Percentiles rank a stretch among this genome's conserved stretches.
phyloP scores from a whole-genome alignment of 805 yeast species.

The Candida nonsorbophila region DNA sequence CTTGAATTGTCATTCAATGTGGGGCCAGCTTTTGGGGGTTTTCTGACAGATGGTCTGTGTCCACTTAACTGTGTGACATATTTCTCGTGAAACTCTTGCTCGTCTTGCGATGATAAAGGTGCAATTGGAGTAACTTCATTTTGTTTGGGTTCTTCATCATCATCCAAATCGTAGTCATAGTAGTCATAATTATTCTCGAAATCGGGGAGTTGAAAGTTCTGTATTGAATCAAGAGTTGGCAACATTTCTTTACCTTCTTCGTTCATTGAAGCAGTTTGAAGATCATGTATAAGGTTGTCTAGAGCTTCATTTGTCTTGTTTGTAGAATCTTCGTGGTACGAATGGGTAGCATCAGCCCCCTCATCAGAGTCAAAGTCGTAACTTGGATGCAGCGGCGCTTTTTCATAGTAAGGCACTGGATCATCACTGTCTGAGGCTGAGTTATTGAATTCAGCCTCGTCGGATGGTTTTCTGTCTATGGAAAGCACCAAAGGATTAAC shows the following conservation, averaged over 20 bases:
- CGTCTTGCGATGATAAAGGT: slow-evolving; percentile 16
- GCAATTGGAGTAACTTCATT: slow-evolving; percentile 18
- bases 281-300: slow-evolving; percentile 33
- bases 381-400: too few species aligned
- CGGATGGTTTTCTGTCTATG: slow-evolving; percentile 17
- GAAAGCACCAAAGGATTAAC: slow-evolving; percentile 19
- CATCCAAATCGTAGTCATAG: slow-evolving; percentile 7
- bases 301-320: slow-evolving; percentile 15
- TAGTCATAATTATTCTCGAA: slow-evolving; percentile 16
- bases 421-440: slow-evolving; percentile 7
- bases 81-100: slow-evolving; percentile 17
- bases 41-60: slow-evolving; percentile 28
- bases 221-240: slow-evolving; percentile 17
- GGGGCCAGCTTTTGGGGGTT: too few species aligned
- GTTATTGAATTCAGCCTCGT: slow-evolving; percentile 7
- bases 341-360: background rate
- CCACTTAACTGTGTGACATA: slow-evolving; percentile 18
- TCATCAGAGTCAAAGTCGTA: slow-evolving; percentile 1
- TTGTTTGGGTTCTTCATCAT: slow-evolving; percentile 6
- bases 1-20: too few species aligned
- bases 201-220: slow-evolving; percentile 23
- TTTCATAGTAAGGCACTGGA: slow-evolving; percentile 12
- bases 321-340: background rate
- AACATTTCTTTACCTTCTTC: slow-evolving; percentile 7
- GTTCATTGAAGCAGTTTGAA: slow-evolving; percentile 17